Evolutionary conservation across 192 early-diverging fungal genomes (phyloP).

Genomic region (Mortierella hygrophila): DNA sequence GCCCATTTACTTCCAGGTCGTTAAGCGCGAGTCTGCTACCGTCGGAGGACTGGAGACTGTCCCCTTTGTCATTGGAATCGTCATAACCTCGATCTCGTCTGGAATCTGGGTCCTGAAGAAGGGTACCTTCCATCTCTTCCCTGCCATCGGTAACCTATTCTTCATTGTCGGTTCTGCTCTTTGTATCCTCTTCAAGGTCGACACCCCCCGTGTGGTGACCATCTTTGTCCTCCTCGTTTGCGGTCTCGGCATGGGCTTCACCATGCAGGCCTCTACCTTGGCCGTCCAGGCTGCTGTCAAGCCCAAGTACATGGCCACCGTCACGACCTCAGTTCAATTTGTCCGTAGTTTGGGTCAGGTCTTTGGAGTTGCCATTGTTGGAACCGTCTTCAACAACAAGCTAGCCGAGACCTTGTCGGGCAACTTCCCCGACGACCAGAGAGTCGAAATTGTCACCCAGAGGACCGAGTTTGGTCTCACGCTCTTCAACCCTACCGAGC

Average conservation of each 20-base stretch:
- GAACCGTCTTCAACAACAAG: constrained; percentile 54
- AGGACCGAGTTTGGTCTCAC: constrained; percentile 2
- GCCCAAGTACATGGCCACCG: constrained; percentile 64
- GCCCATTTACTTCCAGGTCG: constrained; percentile 75
- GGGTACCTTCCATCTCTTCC: constrained; percentile 62
- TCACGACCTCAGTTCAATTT: constrained; percentile 65
- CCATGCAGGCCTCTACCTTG: constrained; percentile 64
- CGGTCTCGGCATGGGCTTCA: constrained; percentile 69
- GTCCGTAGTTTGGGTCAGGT: constrained; percentile 67
- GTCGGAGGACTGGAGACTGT: constrained; percentile 72
- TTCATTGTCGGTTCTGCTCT: constrained; percentile 68
- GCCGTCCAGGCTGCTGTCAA: constrained; percentile 59
- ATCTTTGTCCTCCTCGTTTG: constrained; percentile 67
- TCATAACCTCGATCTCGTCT: constrained; percentile 65
- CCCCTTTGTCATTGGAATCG: constrained; percentile 70
- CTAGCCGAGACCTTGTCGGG: neutral
- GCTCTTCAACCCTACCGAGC: neutral
- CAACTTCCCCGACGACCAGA: constrained; percentile 15
- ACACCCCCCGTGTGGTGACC: constrained; percentile 61
- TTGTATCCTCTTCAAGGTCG: constrained; percentile 66
- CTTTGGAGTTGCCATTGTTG: constrained; percentile 66
- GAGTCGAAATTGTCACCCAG: constrained; percentile 11
- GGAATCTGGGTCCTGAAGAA: constrained; percentile 67
- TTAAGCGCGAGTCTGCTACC: constrained; percentile 67
- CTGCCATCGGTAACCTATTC: constrained; percentile 66